phyloP scores from a whole-genome alignment of 2,329 filamentous ascomycete species.

The Cytospora paraplurivora region DNA sequence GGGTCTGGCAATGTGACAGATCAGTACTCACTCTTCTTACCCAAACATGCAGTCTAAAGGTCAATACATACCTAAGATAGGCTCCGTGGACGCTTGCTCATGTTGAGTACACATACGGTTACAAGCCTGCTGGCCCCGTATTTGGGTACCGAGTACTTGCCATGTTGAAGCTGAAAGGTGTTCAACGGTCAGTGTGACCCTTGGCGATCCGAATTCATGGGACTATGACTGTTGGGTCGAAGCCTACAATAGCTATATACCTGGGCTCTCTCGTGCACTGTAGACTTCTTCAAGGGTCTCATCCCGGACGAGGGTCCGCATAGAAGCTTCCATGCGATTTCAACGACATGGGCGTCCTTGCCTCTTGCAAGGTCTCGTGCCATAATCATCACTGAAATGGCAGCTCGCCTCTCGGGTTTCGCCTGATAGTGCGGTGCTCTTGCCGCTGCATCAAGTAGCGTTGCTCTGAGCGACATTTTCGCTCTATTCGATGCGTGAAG shows the following conservation, averaged over 20 bases:
- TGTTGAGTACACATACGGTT: background rate
- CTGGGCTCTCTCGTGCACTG: background rate
- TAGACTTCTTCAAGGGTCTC: background rate
- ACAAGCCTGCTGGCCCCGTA: background rate
- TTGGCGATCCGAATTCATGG: background rate
- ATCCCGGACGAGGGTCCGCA: conserved; percentile 7
- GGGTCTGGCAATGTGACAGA: background rate
- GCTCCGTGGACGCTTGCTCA: background rate
- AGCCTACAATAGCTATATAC: background rate
- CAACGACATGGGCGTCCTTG: background rate
- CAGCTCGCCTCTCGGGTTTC: background rate
- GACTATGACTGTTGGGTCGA: background rate
- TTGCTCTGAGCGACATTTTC: conserved; percentile 18
- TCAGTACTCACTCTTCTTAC: background rate
- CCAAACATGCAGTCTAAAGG: background rate
- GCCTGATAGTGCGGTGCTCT: background rate
- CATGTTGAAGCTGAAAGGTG: background rate
- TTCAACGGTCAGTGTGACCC: background rate
- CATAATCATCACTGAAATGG: conserved; percentile 1
- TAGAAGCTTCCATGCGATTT: background rate
- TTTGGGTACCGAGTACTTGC: background rate
- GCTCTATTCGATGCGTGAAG: conserved; percentile 12
- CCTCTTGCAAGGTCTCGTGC: background rate
- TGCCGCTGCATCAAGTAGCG: conserved; percentile 7
- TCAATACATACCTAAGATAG: no score